Base-by-base conservation (phyloP, 2,329 filamentous ascomycete species). In the Cordyceps cicadae region DNA sequence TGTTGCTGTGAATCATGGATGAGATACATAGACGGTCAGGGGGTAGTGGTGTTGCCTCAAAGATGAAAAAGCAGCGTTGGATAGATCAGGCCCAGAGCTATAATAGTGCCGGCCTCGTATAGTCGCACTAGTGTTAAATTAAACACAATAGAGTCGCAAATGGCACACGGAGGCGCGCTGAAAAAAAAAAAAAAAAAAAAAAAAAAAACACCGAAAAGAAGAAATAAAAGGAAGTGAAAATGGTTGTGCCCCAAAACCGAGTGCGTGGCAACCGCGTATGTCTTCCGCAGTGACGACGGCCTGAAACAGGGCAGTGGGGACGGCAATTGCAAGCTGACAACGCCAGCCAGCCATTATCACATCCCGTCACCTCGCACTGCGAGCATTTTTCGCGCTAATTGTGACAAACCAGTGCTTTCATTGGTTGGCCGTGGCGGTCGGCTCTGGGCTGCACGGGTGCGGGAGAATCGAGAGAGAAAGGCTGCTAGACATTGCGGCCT, bases 301-400 rank as follows among this genome's bases (percentile, higher is more conserved):
- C 57, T 59, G 57, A 59, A 59, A 59, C 57, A 54, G 37, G 37
- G 29, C 29, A 34, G 57, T 59, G 57, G 57, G 57, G 57, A 59
- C 57, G 57, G 57, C 57, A 59, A 29, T 59, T 59, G 57, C 26
- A n/a, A 51, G 56, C 56, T 59, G 54, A 57, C 54, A 57, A 48
- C 54, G 8, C 26, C 46, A 24, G 24, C 37, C 49, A 53, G 48
- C 48, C 49, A 59, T 59, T 37, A 59, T 59, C 49, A 59, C 57
- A 59, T 58, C 26, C 34, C 8, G 34, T 51, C 54, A 57, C 43
- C 45, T 57, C 54, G 24, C 54, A 32, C 53, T 15, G 32, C 34
- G 39, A 21, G 26, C 2, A 55, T 17, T 21, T n/a, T 43, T 43
- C 24, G 37, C 34, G 9, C 37, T 21, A 26, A 48, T n/a, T 21